Conservation (phyloP, 2,329 filamentous ascomycete genomes). For the Endocalyx cinctus region DNA sequence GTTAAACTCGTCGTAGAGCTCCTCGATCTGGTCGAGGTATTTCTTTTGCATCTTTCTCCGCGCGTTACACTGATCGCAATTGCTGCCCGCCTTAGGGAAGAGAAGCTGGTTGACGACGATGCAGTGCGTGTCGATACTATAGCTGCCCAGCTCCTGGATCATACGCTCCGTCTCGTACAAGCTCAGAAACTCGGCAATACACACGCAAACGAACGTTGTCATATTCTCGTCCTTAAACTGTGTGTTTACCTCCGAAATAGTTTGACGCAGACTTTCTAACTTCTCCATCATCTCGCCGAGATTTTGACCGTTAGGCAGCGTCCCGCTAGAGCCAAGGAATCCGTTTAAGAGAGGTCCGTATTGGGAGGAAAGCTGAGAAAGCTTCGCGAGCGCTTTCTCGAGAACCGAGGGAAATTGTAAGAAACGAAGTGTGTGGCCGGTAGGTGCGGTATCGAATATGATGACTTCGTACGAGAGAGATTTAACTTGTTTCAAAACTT, state of each 20-base stretch:
- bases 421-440: constrained; percentile 96
- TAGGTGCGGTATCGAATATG: constrained; percentile 97
- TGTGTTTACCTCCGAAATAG: constrained; percentile 91
- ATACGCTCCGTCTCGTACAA: constrained; percentile 99
- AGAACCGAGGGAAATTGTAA: constrained; percentile 97
- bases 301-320: constrained; percentile 85
- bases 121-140: constrained; percentile 91
- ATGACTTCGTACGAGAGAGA: constrained; percentile 98
- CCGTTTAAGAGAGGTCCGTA: constrained; percentile 96
- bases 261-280: constrained; percentile 88
- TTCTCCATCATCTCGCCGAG: constrained; percentile 90
- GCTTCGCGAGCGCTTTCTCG: constrained; percentile 96
- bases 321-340: constrained; percentile 72
- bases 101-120: constrained; percentile 98
- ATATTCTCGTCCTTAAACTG: constrained; percentile 97
- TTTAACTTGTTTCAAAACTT: constrained; percentile 99
- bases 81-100: constrained; percentile 79
- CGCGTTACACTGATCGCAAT: constrained; percentile 93
- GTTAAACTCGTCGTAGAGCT: constrained; percentile 98
- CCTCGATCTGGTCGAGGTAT: constrained; percentile 97
- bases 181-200: constrained; percentile 94
- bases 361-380: constrained; percentile 88
- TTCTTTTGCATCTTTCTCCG: constrained; percentile 98
- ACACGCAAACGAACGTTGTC: constrained; percentile 97
- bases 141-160: constrained; percentile 95